Base-by-base conservation (phyloP, 2,329 filamentous ascomycete genomes). In the Fusarium pseudocircinatum region DNA sequence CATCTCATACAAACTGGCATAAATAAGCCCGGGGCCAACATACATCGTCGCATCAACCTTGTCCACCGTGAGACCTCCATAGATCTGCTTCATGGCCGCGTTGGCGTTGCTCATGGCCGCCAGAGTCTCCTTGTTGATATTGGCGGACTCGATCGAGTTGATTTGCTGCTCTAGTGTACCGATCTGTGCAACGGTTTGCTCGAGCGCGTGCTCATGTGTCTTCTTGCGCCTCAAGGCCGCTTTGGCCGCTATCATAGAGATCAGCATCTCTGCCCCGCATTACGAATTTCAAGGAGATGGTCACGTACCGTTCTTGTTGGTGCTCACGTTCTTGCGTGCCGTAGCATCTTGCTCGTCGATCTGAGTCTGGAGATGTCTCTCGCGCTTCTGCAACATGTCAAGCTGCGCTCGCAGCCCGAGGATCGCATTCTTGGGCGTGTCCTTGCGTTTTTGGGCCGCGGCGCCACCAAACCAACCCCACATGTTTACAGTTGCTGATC, bases 101-200 rank as follows among this genome's bases (percentile, higher is more conserved):
- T 94, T 91, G 16, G 96, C 96, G 81, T 92, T 92, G 89, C 97
- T 92, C 95, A 99, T 98, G 13, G 95, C 96, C 76, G 92, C 90
- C 74, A 98, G 87, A 18, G 96, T 99, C 87, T 98, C 95, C 84
- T 96, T 92, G 87, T 99, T 99, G 87, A 99, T 98, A 82, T 98
- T 99, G 70, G 96, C 96, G 53, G 95, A 94, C 84, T 99, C 96
- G 86, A 99, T 98, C 68, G 94, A 92, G 83, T 96, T 96, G 80
- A 98, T 97, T 83, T 99, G 95, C 80, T 95, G 93, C 83, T 99
- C 96, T 49, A 99, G 88, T 28, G 96, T 97, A 78, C 91, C 90
- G 80, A 98, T 97, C 84, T 98, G 96, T 37, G 93, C 90, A 67
- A 90, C 89, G 4, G 96, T 98, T 84, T 98, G 95, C 76, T 97